These are phyloP conservation scores for Coemansia sp. DNA, from an alignment of 192 early-diverging fungal genomes.

Conservation along the genomic window DNA sequence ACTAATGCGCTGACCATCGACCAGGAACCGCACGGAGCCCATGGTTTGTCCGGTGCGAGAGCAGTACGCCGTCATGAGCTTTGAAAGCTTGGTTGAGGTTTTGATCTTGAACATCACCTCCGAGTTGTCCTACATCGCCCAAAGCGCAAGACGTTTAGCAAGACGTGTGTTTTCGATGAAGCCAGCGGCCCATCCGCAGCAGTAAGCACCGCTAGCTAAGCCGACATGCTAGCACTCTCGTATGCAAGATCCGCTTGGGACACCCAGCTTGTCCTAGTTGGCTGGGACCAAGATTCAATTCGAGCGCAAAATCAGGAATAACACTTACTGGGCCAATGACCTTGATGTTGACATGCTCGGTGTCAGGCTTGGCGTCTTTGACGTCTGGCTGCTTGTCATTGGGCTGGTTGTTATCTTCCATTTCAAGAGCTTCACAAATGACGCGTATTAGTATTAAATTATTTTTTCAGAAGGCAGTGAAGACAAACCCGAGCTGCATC, in stretches of 20 bases:
- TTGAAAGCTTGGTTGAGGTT: constrained; percentile 84
- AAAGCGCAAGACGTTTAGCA: neutral
- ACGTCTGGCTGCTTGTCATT: constrained; percentile 24
- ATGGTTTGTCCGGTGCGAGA: constrained; percentile 80
- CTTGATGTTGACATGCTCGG: constrained; percentile 92
- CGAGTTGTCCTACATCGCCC: constrained; percentile 62
- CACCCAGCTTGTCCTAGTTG: too few relatives aligned
- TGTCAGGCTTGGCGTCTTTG: constrained; percentile 63
- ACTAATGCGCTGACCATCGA: constrained; percentile 87
- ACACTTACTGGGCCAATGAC: constrained; percentile 83
- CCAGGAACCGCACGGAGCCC: constrained; percentile 86
- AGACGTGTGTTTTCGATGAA: too few relatives aligned
- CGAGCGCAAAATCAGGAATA: neutral
- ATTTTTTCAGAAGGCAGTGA: neutral
- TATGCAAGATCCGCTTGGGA: too few relatives aligned
- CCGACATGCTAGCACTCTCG: neutral
- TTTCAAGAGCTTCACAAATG: too few relatives aligned
- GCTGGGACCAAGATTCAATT: neutral
- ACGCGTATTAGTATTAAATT: neutral
- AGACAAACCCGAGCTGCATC: too few relatives aligned
- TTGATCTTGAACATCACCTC: constrained; percentile 98
- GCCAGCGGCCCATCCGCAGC: neutral
- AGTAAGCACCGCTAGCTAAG: neutral
- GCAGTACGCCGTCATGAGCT: constrained; percentile 95
- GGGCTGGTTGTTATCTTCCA: constrained; percentile 4